Conservation (phyloP, 345 rosid species). For the Citrus glauca region DNA sequence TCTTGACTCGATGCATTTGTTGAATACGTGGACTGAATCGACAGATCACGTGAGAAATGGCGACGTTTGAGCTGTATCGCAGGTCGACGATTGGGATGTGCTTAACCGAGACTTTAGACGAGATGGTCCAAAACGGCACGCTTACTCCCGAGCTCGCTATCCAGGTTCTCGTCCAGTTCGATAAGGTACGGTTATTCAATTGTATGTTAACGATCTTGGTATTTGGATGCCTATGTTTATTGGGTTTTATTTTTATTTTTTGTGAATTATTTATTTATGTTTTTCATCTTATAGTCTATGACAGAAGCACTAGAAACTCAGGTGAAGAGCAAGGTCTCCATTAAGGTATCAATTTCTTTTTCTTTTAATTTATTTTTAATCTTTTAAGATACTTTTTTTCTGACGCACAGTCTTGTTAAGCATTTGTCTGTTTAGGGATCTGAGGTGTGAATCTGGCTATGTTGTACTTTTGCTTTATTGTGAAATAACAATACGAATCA, state of each 20-base stretch:
- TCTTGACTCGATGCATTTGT: background rate
- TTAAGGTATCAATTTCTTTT: conserved; percentile 47
- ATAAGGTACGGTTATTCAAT: conserved; percentile 52
- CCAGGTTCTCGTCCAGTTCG: conserved; percentile 95
- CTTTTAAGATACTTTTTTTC: background rate
- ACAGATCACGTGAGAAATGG: conserved; percentile 51
- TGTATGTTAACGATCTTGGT: background rate
- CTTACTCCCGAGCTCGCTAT: conserved; percentile 93
- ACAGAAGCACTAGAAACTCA: conserved; percentile 90
- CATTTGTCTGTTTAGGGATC: background rate
- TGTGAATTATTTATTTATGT: background rate
- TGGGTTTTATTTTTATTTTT: background rate
- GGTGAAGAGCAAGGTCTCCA: conserved; percentile 88
- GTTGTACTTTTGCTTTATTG: background rate
- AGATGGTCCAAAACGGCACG: conserved; percentile 90
- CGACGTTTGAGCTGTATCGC: conserved; percentile 95
- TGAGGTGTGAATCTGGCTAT: background rate
- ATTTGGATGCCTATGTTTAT: background rate
- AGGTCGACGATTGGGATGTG: conserved; percentile 98
- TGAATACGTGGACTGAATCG: conserved; percentile 1
- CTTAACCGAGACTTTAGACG: conserved; percentile 89
- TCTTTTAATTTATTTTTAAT: background rate
- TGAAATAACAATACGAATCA: background rate
- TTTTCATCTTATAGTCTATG: conserved; percentile 60
- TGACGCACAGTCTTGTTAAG: too few species aligned